Conservation (phyloP, 768 basidiomycete genomes). For the Mycena indigotica region DNA sequence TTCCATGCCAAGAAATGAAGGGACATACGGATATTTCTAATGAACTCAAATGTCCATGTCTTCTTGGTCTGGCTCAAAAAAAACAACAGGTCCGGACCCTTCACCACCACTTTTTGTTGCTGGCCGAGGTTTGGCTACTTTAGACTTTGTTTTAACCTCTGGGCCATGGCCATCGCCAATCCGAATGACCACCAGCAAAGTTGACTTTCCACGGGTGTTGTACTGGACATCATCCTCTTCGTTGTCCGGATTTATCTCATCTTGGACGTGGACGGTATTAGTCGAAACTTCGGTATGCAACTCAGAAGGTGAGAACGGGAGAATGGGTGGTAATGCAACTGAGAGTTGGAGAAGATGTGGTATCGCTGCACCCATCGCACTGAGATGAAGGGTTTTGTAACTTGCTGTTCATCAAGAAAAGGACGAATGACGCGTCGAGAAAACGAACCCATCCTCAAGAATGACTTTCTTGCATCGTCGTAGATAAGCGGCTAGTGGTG, state of each 20-base stretch:
- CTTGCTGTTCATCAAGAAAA: slow-evolving; percentile 35
- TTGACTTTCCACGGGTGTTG: slow-evolving; percentile 71
- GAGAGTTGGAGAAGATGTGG: slow-evolving; percentile 74
- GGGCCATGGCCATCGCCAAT: slow-evolving; percentile 62
- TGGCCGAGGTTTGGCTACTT: slow-evolving; percentile 29
- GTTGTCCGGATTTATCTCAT: slow-evolving; percentile 76
- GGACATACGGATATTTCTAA: neutral
- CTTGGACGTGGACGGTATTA: slow-evolving; percentile 71
- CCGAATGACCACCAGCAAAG: slow-evolving; percentile 59
- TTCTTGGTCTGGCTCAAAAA: slow-evolving; percentile 48
- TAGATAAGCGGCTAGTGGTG: slow-evolving; percentile 70
- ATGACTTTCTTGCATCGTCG: slow-evolving; percentile 74
- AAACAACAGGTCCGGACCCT: slow-evolving; percentile 32
- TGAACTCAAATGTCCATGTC: slow-evolving; percentile 33
- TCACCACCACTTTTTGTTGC: slow-evolving; percentile 10
- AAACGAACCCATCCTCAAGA: slow-evolving; percentile 67
- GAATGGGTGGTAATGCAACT: slow-evolving; percentile 68
- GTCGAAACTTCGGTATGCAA: slow-evolving; percentile 65
- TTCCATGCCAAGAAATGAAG: neutral
- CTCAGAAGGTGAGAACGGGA: slow-evolving; percentile 68
- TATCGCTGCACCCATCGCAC: slow-evolving; percentile 89
- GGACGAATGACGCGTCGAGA: neutral
- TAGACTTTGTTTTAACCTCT: no score
- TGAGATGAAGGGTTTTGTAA: slow-evolving; percentile 72
- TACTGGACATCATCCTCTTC: slow-evolving; percentile 71